A percentile compares a stretch with the other conserved stretches of the same genome.
These are phyloP conservation scores for Clavispora carvajalis DNA, from an alignment of 805 yeast genomes.

Conservation along the genomic window DNA sequence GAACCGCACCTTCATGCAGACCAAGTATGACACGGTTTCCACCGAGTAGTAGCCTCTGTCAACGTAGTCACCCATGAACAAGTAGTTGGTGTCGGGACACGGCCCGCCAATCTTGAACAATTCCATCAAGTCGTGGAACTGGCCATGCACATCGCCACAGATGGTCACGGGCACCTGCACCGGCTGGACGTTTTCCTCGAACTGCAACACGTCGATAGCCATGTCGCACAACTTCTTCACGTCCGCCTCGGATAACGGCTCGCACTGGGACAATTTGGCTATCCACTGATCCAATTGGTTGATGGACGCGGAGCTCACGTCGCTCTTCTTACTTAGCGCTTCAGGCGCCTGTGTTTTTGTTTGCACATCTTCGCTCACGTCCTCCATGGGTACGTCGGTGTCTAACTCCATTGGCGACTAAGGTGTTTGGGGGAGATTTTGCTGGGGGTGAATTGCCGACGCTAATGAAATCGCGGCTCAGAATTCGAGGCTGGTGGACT, in stretches of 20 bases:
- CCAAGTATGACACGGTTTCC: slow-evolving; percentile 83
- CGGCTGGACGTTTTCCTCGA: slow-evolving; percentile 92
- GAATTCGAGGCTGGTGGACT: background rate
- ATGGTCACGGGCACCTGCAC: slow-evolving; percentile 94
- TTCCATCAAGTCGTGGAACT: slow-evolving; percentile 91
- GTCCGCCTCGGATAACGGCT: slow-evolving; percentile 74
- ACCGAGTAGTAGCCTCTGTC: slow-evolving; percentile 89
- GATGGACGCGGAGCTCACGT: slow-evolving; percentile 35
- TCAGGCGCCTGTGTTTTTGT: slow-evolving; percentile 23
- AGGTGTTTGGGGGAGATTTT: background rate
- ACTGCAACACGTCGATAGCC: slow-evolving; percentile 88
- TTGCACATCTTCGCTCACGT: slow-evolving; percentile 50
- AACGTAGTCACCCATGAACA: slow-evolving; percentile 65
- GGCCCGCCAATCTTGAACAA: slow-evolving; percentile 79
- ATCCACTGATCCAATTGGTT: slow-evolving; percentile 86
- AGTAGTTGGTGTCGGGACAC: slow-evolving; percentile 45
- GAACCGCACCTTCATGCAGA: slow-evolving; percentile 87
- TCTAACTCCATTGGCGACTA: slow-evolving; percentile 57
- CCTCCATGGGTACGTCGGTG: slow-evolving; percentile 82
- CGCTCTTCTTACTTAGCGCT: slow-evolving; percentile 32
- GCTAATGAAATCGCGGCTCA: background rate
- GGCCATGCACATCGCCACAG: slow-evolving; percentile 97
- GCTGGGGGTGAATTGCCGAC: background rate
- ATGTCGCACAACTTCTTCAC: slow-evolving; percentile 76
- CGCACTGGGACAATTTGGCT: slow-evolving; percentile 70